Percentiles rank a stretch among this genome's conserved stretches.
These are phyloP conservation scores for Gnaphalium uliginosum DNA, from an alignment of 129 eudicot species.

Conservation along the genomic window DNA sequence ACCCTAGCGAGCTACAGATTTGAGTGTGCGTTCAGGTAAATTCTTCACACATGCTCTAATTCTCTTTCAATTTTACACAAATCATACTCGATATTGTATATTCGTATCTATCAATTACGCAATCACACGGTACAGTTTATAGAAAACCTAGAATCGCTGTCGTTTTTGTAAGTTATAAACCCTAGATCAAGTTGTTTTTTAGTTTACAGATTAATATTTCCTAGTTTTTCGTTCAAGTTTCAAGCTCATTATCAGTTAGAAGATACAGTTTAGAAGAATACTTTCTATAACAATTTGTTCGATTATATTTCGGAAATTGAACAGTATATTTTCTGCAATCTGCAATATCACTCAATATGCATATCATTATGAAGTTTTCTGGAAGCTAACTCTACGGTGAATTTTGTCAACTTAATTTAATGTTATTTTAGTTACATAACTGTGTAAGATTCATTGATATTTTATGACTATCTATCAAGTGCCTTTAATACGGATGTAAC, in stretches of 20 bases:
- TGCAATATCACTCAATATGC: background rate
- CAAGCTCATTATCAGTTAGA: constrained; percentile 3
- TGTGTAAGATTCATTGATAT: constrained; percentile 1
- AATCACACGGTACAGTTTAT: background rate
- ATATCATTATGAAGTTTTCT: background rate
- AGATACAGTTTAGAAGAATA: constrained; percentile 10
- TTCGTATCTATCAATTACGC: constrained; percentile 18
- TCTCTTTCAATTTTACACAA: constrained; percentile 2
- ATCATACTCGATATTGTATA: constrained; percentile 1
- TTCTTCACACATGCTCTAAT: constrained; percentile 10
- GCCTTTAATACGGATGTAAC: constrained; percentile 6
- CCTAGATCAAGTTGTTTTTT: background rate
- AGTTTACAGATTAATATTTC: background rate
- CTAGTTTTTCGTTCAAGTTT: background rate
- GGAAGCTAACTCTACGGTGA: background rate
- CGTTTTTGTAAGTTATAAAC: background rate
- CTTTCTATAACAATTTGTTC: background rate
- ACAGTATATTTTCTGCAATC: constrained; percentile 3
- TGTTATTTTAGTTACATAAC: background rate
- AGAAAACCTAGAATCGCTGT: constrained; percentile 12
- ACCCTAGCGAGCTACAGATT: constrained; percentile 3
- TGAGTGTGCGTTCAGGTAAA: constrained; percentile 20
- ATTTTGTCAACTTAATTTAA: constrained; percentile 4
- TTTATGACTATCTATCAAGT: background rate
- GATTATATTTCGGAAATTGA: background rate